These are phyloP conservation scores for Acacia crassicarpa DNA, from an alignment of 306 rosid genomes.

Conservation along the genomic window DNA sequence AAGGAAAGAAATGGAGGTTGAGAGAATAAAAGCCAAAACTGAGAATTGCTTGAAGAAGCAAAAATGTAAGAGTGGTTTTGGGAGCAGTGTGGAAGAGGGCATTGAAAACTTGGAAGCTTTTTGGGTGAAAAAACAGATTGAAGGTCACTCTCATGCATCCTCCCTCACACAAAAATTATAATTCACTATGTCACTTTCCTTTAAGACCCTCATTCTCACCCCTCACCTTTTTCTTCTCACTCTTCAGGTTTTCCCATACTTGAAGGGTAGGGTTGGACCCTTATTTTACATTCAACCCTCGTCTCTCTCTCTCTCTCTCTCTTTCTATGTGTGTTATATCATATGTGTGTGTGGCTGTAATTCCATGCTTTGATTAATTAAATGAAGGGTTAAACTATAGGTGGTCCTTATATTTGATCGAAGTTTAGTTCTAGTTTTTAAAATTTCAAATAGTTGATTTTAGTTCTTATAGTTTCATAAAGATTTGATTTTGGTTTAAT, in stretches of 20 bases:
- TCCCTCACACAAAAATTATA: constrained; percentile 16
- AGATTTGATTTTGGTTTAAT: too few species aligned
- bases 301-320: background rate
- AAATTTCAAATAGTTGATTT: too few species aligned
- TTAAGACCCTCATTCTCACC: constrained; percentile 26
- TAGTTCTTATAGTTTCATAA: too few species aligned
- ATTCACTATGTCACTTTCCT: constrained; percentile 46
- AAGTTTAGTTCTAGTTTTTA: too few species aligned
- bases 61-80: background rate
- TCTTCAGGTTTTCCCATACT: constrained; percentile 55
- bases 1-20: background rate
- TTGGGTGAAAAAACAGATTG: constrained; percentile 31
- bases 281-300: constrained; percentile 31
- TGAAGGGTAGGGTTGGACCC: constrained; percentile 40
- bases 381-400: background rate
- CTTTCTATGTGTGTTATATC: background rate
- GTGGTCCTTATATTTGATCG: too few species aligned
- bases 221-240: constrained; percentile 19
- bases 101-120: background rate
- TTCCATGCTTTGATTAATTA: constrained; percentile 28
- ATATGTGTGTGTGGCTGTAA: background rate
- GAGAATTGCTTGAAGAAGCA: background rate
- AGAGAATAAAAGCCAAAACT: background rate
- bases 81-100: background rate
- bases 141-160: constrained; percentile 34